Evolutionary conservation across 2,329 filamentous ascomycete species (phyloP).

Genomic region (Claviceps paspali): DNA sequence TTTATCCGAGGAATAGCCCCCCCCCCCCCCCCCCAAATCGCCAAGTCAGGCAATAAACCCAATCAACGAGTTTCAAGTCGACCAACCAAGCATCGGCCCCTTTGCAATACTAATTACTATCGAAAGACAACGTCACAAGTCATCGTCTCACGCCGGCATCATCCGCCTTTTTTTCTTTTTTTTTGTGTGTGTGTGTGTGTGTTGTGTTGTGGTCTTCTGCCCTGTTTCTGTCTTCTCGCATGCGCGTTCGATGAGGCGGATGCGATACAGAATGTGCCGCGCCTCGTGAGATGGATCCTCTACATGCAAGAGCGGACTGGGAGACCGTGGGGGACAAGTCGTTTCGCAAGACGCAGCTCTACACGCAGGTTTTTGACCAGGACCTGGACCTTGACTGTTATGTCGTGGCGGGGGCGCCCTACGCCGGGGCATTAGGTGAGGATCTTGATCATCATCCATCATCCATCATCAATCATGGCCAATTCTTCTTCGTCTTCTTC

Average conservation of each 20-base stretch:
- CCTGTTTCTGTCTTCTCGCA: no score
- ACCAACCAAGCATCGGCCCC: no score
- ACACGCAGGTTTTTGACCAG: slow-evolving; percentile 83
- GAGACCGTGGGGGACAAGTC: slow-evolving; percentile 84
- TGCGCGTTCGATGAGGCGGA: no score
- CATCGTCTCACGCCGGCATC: background rate
- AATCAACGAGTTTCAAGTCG: no score
- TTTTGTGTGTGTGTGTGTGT: no score
- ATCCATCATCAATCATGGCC: no score
- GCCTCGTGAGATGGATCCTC: slow-evolving; percentile 35
- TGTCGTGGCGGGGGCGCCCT: slow-evolving; percentile 78
- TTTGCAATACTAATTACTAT: no score
- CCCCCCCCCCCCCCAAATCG: no score
- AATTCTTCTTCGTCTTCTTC: no score
- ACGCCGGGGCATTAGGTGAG: slow-evolving; percentile 83
- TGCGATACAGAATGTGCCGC: slow-evolving; percentile 7
- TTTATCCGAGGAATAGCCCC: slow-evolving; percentile 20
- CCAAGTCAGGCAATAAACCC: no score
- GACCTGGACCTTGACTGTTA: slow-evolving; percentile 93
- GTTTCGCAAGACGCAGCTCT: slow-evolving; percentile 89
- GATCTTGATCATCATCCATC: slow-evolving; percentile 1
- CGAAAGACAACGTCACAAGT: background rate
- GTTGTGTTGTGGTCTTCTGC: no score
- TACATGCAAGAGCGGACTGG: slow-evolving; percentile 74
- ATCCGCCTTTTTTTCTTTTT: no score